Evolutionary conservation across 441 rosid species (phyloP), one percentile per base, ranked within the genome.

Genomic region (Breynia disticha): DNA sequence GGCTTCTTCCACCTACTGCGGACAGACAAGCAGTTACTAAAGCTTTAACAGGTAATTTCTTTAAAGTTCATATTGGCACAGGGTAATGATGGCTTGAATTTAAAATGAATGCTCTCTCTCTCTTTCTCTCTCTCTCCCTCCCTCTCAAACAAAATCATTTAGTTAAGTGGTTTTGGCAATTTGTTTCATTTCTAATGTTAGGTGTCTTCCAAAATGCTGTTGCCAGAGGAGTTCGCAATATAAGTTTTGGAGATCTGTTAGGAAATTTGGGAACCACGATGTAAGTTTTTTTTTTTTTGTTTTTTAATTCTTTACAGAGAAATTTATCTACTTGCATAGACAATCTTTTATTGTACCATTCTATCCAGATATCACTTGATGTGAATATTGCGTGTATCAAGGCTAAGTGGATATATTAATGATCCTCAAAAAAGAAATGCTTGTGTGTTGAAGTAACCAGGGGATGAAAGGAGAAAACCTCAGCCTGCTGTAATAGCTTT

Each of bases 1-100:
- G 96, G 87, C 76, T 91, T 78, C 88, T 91, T 76, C 96, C 98
- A 47, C 82, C 96, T 57, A 82, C 90, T 61, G 86, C 81, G 18
- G 86, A 87, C 64, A 87, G 78, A 74, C 67, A 69, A 50, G 98
- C 84, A 57, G 91, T 87, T 71, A 78, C 90, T 55, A 81, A 76
- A 67, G 94, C 98, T 62, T 78, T 91, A 79, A 86, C 89, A 70
- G 94, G 98, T 84, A 55, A 41, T 20, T 56, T 64, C 35, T 48
- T 56, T 57, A 16, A 4, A 61, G 53, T 61, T 21, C 19, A 46
- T 35, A 52, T 69, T 57, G 41, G 28, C 44, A 55, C 46, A 20
- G 50, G 22, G 45, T 58, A 41, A 28, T 28, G 35, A 28, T 28
- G 8, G 35, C 35, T 28, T 28, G 8, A 28, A 28, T 28, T 28